Base-by-base conservation (phyloP, 2,329 filamentous ascomycete genomes). In the Colletotrichum sp. region DNA sequence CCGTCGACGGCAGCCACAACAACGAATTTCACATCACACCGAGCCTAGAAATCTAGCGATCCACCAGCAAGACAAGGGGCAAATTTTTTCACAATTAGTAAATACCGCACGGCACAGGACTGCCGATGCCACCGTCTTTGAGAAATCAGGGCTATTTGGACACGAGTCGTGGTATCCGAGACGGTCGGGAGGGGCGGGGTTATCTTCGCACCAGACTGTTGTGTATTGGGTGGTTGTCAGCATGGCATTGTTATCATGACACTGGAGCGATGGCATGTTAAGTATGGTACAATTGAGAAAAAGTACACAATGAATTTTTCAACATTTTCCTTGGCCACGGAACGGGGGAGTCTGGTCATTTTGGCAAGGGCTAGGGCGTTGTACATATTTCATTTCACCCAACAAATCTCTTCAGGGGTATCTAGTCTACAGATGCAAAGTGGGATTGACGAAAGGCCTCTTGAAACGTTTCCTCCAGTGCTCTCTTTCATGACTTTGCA, bases 351-450 rank as follows among this genome's bases (percentile, higher is more conserved):
- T 62, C 22, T n/a, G 12, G 28, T 55, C 34, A 36, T 30, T 64
- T 28, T 39, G 39, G 13, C 22, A 30, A 27, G 30, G 36, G 25
- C 5, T 58, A 30, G 12, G 56, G 62, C 56, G 72, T 58, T 68
- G 69, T 75, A 75, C 43, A 73, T 73, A 72, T 66, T 43, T 52
- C 22, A 55, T 58, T 16, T 30, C 25, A 48, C 56, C 56, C 56
- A 64, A 25, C 28, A 39, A 67, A 32, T 68, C 32, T 72, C 64
- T 39, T 56, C n/a, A 36, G 72, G 73, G 70, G 73, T 75, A 75
- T 75, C 73, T 75, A 75, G 68, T 75, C 68, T 75, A 62, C 68
- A 70, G 72, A 73, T 76, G 48, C 68, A 75, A 66, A 27, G 36
- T 70, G 62, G 36, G 28, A 58, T 15, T 60, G 43, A 43, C 60